Percentiles rank a stretch among this genome's conserved stretches.
Conservation (phyloP, 306 rosid genomes). For the Prunus padus region DNA sequence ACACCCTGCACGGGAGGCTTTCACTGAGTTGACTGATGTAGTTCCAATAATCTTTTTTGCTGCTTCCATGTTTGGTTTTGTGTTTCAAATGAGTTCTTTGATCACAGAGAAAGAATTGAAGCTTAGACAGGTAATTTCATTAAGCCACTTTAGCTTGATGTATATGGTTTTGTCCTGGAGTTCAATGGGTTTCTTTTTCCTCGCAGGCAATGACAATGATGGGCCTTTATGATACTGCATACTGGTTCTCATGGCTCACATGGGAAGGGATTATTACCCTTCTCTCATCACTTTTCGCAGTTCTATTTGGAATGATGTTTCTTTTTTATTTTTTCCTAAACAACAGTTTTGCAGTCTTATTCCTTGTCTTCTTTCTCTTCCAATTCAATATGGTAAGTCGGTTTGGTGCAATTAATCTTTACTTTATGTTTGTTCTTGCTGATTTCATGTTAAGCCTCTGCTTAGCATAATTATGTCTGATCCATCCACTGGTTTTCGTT, state of each 20-base stretch:
- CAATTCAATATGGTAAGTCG: conserved; percentile 79
- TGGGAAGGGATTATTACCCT: conserved; percentile 72
- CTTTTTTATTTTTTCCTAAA: conserved; percentile 74
- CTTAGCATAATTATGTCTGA: not conserved
- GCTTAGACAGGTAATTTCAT: conserved; percentile 88
- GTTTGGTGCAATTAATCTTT: conserved; percentile 13
- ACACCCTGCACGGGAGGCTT: conserved; percentile 52
- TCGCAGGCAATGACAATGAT: conserved; percentile 83
- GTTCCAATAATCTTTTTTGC: conserved; percentile 83
- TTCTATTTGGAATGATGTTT: conserved; percentile 88
- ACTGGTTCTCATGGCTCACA: conserved; percentile 88
- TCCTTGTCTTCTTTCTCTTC: conserved; percentile 76
- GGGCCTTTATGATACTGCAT: conserved; percentile 91
- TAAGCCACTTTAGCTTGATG: not conserved
- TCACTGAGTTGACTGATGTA: conserved; percentile 37
- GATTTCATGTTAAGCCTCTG: conserved; percentile 5
- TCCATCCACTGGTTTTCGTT: conserved; percentile 11
- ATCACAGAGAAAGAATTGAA: conserved; percentile 85
- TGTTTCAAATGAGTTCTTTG: conserved; percentile 75
- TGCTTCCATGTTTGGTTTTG: conserved; percentile 85
- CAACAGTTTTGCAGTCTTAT: conserved; percentile 57
- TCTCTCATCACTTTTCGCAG: conserved; percentile 67
- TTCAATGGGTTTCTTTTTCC: conserved; percentile 7
- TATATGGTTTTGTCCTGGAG: not conserved
- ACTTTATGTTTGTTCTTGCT: conserved; percentile 8